These are phyloP conservation scores for Acanthamoeba castellanii DNA, from an alignment of 208 protist genomes.

Conservation along the genomic window DNA sequence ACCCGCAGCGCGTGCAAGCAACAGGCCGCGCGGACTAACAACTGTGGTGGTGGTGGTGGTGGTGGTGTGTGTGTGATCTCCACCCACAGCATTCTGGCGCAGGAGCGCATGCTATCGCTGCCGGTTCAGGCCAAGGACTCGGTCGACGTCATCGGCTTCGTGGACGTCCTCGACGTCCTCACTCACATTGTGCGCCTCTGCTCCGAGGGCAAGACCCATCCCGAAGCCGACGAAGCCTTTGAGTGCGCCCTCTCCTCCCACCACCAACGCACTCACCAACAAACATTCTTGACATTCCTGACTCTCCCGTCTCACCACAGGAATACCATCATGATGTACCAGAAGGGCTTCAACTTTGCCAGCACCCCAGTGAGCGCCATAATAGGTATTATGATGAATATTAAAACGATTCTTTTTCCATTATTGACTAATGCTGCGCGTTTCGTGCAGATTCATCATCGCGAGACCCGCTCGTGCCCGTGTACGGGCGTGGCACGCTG, in stretches of 20 bases:
- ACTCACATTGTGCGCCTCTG: constrained; percentile 31
- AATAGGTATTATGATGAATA: neutral
- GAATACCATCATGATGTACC: neutral
- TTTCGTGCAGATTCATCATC: constrained; percentile 2
- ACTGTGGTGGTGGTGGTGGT: no score
- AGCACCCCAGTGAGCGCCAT: neutral
- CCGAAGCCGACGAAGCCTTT: neutral
- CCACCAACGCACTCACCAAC: neutral
- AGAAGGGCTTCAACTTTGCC: constrained; percentile 31
- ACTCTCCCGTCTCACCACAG: neutral
- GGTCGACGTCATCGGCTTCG: constrained; percentile 31
- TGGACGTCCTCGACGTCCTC: constrained; percentile 35
- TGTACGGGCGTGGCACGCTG: constrained; percentile 23
- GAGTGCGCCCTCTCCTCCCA: neutral
- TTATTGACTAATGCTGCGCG: neutral
- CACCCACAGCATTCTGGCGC: neutral
- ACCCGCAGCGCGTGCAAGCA: no score
- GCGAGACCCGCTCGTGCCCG: constrained; percentile 33
- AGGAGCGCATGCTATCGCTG: neutral
- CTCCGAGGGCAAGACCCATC: constrained; percentile 5
- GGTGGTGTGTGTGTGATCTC: neutral
- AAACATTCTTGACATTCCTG: neutral
- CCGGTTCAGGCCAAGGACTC: constrained; percentile 45
- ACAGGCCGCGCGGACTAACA: no score
- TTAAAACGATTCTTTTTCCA: neutral